These are phyloP conservation scores for Neurospora sp. DNA, from an alignment of 495 filamentous ascomycete species.

Conservation along the genomic window DNA sequence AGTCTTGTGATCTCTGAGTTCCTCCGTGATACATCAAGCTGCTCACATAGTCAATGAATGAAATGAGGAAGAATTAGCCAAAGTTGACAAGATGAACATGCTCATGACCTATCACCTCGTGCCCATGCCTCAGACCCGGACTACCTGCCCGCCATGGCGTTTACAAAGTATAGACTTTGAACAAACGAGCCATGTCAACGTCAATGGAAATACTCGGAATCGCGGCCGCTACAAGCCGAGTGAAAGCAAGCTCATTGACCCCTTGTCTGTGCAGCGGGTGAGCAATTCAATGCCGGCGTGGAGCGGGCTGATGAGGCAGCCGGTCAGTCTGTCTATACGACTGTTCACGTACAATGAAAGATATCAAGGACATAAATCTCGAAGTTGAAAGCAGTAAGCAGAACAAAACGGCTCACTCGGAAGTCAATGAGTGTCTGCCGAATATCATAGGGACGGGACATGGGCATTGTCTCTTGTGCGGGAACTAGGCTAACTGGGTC, in stretches of 20 bases:
- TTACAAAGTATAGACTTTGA: neutral
- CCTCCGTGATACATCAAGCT: neutral
- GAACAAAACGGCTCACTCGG: neutral
- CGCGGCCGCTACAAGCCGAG: neutral
- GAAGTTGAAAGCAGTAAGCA: neutral
- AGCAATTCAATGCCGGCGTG: neutral
- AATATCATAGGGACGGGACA: neutral
- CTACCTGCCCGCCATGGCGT: neutral
- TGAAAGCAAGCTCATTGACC: neutral
- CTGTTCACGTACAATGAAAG: neutral
- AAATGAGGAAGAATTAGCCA: neutral
- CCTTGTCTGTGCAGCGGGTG: neutral
- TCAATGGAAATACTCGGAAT: neutral
- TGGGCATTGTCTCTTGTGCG: neutral
- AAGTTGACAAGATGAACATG: neutral
- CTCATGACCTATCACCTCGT: neutral
- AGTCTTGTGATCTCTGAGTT: neutral
- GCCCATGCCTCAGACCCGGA: neutral
- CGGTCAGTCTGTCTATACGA: neutral
- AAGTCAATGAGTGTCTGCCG: neutral
- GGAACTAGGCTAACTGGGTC: neutral
- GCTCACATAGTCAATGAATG: neutral
- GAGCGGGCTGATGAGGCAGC: neutral
- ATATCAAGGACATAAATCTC: neutral
- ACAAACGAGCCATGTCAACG: neutral